Base-by-base conservation (phyloP, 768 basidiomycete species). In the Pholiota conissans region DNA sequence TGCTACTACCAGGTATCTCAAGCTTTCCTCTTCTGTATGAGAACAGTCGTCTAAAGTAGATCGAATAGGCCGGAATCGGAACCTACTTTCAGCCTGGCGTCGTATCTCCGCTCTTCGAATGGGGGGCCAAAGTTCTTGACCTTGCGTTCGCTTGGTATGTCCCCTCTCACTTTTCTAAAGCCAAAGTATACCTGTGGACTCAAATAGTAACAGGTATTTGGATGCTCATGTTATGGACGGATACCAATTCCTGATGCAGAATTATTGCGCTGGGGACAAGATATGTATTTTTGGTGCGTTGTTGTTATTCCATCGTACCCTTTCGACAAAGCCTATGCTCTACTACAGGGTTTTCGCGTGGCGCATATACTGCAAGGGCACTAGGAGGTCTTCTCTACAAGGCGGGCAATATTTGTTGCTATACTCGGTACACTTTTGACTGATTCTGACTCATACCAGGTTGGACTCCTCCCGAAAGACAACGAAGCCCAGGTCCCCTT, bases 201-300 rank as follows among this genome's bases (percentile, higher is more conserved):
- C n/a, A 27, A n/a, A 34, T 22, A 22, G 52, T 48, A 13, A 11
- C 35, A 89, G 87, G 84, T 91, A 87, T 64, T 74, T 91, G 39
- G 84, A 85, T 52, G 79, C 66, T 1, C 90, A 91, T 70, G 86
- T 91, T 22, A 81, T 85, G 71, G 86, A 81, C 8, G 91, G 91
- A 0, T 93, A 93, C 70, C 75, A 73, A 59, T 93, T 86, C 69
- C 72, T 93, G 52, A 91, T 93, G 91, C 79, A 87, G 59, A 91
- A 88, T 63, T 91, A 87, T 66, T 76, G 73, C n/a, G 63, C 72
- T 0, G 91, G 90, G 0, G 90, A 91, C 67, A 89, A 79, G 68
- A 82, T 92, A 29, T 90, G 85, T 64, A 69, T 91, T 20, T 90
- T 91, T 56, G 89, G 87, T 85, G 55, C 24, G 74, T 64, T 35